Conservation (phyloP, 805 yeast genomes). For the Spathaspora gorwiae region DNA sequence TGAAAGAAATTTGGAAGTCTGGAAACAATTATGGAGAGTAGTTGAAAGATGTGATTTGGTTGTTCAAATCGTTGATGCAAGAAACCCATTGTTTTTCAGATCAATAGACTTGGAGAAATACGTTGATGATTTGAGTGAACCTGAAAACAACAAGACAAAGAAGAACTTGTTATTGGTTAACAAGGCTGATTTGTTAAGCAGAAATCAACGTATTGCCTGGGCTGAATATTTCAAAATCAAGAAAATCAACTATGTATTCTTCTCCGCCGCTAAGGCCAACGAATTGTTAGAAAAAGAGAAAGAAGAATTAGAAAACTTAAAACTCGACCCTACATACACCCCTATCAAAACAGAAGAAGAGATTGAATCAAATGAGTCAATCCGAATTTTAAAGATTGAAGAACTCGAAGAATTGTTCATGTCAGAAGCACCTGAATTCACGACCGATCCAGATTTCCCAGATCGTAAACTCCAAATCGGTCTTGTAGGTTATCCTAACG, state of each 20-base stretch:
- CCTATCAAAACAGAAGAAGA: slow-evolving; percentile 12
- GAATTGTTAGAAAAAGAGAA: slow-evolving; percentile 64
- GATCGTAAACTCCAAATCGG: slow-evolving; percentile 77
- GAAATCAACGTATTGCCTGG: slow-evolving; percentile 78
- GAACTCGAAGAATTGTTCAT: slow-evolving; percentile 81
- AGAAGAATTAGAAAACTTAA: slow-evolving; percentile 33
- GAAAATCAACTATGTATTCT: slow-evolving; percentile 81
- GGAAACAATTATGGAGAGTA: slow-evolving; percentile 98
- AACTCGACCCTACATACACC: slow-evolving; percentile 8
- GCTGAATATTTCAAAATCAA: slow-evolving; percentile 70
- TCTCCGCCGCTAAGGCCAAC: slow-evolving; percentile 86
- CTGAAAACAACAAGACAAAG: slow-evolving; percentile 48
- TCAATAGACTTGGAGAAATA: slow-evolving; percentile 83
- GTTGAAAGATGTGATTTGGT: slow-evolving; percentile 90
- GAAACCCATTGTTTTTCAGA: slow-evolving; percentile 87
- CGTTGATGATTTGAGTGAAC: slow-evolving; percentile 65
- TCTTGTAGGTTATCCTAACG: slow-evolving; percentile 94
- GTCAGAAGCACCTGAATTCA: slow-evolving; percentile 67
- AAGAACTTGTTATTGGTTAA: slow-evolving; percentile 80
- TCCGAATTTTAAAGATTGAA: slow-evolving; percentile 72
- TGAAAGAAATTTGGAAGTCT: slow-evolving; percentile 94
- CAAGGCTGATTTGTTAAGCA: slow-evolving; percentile 84
- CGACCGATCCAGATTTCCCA: slow-evolving; percentile 53
- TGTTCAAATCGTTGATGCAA: slow-evolving; percentile 96
- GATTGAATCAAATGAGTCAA: slow-evolving; percentile 27